These are phyloP conservation scores for Calonectria ilicicola DNA, from an alignment of 2,329 filamentous ascomycete species.

Conservation along the genomic window DNA sequence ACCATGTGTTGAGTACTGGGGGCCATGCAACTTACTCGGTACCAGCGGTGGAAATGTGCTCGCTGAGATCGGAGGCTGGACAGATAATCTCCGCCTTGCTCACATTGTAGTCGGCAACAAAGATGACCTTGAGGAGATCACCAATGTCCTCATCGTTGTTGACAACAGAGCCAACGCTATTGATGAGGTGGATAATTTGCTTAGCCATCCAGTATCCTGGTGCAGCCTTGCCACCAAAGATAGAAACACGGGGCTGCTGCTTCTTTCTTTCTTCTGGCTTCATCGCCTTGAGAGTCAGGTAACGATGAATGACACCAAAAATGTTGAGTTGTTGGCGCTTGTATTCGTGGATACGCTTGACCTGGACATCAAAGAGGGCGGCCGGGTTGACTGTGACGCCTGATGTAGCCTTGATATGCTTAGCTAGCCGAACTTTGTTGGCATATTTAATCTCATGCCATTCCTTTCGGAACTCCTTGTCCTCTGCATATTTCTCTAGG, in stretches of 20 bases:
- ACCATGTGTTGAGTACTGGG: not conserved
- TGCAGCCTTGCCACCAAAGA: constrained; percentile 97
- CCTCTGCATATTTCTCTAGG: constrained; percentile 85
- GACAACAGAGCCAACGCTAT: constrained; percentile 88
- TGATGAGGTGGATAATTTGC: constrained; percentile 97
- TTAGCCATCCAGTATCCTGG: constrained; percentile 99
- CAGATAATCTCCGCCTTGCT: constrained; percentile 98
- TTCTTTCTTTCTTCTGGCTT: constrained; percentile 87
- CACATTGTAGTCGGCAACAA: constrained; percentile 98
- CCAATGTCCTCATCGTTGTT: constrained; percentile 94
- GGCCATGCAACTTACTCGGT: constrained; percentile 73
- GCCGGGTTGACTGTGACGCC: constrained; percentile 87
- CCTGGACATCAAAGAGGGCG: constrained; percentile 94
- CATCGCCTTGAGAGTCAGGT: constrained; percentile 89
- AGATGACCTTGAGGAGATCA: constrained; percentile 95
- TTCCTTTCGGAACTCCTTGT: constrained; percentile 91
- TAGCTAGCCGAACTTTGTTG: constrained; percentile 93
- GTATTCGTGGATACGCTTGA: constrained; percentile 99
- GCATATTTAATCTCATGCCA: constrained; percentile 97
- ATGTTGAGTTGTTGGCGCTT: constrained; percentile 99
- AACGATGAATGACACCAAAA: constrained; percentile 96
- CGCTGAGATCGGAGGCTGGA: constrained; percentile 94
- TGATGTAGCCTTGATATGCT: constrained; percentile 87
- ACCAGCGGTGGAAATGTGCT: constrained; percentile 98
- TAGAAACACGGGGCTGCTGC: constrained; percentile 86